Evolutionary conservation across 1,284 basidiomycete species (phyloP).

Genomic region (Apiotrichum mycotoxinovorans): DNA sequence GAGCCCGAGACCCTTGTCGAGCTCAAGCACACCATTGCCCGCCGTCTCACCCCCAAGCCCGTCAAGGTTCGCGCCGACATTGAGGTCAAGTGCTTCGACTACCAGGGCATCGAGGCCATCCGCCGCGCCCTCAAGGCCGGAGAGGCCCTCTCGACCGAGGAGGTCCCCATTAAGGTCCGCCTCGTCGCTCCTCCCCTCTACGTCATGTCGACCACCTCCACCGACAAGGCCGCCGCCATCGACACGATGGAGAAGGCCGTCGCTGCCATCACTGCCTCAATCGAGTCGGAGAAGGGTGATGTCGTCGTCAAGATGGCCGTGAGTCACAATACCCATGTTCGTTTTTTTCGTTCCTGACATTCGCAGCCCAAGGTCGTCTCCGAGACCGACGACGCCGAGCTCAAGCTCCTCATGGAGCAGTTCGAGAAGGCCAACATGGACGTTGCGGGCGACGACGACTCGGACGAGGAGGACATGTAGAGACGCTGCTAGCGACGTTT

Average conservation of each 20-base stretch:
- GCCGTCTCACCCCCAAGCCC: constrained; percentile 93
- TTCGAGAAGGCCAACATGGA: constrained; percentile 87
- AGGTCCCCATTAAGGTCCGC: constrained; percentile 95
- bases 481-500: not conserved
- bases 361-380: constrained; percentile 87
- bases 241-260: constrained; percentile 91
- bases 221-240: constrained; percentile 93
- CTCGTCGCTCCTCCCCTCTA: constrained; percentile 95
- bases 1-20: constrained; percentile 62
- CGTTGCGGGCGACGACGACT: constrained; percentile 80
- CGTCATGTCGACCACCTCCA: constrained; percentile 91
- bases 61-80: constrained; percentile 99
- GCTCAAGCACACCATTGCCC: constrained; percentile 82
- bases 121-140: constrained; percentile 86
- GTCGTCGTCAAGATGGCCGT: constrained; percentile 96
- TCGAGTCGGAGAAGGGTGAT: constrained; percentile 78
- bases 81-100: constrained; percentile 94
- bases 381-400: constrained; percentile 93
- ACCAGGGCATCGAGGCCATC: constrained; percentile 97
- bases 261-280: constrained; percentile 78
- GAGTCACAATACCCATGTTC: constrained; percentile 32
- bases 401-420: constrained; percentile 90
- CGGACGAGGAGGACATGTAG: constrained; percentile 44
- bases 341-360: not conserved
- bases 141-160: constrained; percentile 78